phyloP scores from a whole-genome alignment of 768 basidiomycete species.

The Pleurotus ostreatus region DNA sequence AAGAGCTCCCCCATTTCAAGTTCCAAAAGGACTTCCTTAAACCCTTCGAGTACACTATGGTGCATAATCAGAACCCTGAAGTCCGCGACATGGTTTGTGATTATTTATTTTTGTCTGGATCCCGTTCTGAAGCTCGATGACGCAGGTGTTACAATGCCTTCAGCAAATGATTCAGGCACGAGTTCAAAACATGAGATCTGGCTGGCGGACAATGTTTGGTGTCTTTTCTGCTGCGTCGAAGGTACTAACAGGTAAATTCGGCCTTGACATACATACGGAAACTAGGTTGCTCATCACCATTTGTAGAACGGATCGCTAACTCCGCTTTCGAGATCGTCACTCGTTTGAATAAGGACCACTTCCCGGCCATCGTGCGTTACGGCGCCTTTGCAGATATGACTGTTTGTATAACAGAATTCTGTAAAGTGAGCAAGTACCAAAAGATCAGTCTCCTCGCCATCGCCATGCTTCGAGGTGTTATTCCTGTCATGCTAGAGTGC shows the following conservation, averaged over 20 bases:
- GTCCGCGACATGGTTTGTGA: conserved; percentile 84
- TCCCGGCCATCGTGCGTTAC: conserved; percentile 83
- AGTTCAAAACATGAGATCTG: conserved; percentile 92
- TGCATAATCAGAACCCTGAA: conserved; percentile 93
- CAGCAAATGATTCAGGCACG: conserved; percentile 98
- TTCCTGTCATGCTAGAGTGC: conserved; percentile 85
- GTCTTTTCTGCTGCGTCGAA: conserved; percentile 97
- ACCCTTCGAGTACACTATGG: conserved; percentile 98
- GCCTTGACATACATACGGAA: background rate
- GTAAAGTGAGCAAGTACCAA: conserved; percentile 99
- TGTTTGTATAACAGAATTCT: conserved; percentile 98
- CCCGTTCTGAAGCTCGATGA: conserved; percentile 3
- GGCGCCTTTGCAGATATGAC: conserved; percentile 95
- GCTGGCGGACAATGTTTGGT: conserved; percentile 99
- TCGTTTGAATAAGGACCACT: conserved; percentile 86
- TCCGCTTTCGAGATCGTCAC: conserved; percentile 97
- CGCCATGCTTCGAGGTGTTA: conserved; percentile 91
- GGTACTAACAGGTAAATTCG: conserved; percentile 70
- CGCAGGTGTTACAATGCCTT: conserved; percentile 90
- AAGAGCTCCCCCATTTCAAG: conserved; percentile 96
- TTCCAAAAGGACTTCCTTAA: conserved; percentile 99
- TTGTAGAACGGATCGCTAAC: conserved; percentile 79
- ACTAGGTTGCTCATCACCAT: conserved; percentile 4
- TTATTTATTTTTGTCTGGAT: no score
- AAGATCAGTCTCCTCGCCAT: conserved; percentile 96